phyloP scores from a whole-genome alignment of 345 rosid species.

The Brassica cretica region DNA sequence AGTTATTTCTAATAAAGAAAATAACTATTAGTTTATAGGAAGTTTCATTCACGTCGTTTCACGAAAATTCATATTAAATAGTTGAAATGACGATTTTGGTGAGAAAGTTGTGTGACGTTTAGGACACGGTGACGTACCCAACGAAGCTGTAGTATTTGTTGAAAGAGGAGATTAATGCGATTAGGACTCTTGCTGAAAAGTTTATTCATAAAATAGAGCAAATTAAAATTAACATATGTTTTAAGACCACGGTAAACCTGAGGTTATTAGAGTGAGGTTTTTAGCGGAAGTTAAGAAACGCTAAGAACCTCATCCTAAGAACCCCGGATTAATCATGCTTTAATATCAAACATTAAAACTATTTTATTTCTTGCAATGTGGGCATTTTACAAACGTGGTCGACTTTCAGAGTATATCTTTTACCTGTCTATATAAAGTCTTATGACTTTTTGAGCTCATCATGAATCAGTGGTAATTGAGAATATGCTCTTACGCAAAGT shows the following conservation, averaged over 20 bases:
- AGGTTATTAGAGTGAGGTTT: no score
- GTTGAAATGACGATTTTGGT: conserved; percentile 23
- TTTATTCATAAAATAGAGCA: background rate
- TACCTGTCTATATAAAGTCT: background rate
- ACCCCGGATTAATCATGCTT: no score
- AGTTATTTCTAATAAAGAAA: background rate
- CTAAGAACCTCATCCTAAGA: no score
- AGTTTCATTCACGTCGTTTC: background rate
- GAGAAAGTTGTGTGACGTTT: conserved; percentile 22
- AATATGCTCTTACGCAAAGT: background rate
- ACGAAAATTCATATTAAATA: background rate
- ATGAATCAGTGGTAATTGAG: background rate
- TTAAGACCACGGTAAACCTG: background rate
- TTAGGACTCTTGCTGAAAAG: conserved; percentile 5
- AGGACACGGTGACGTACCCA: conserved; percentile 6
- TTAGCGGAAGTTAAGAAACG: no score
- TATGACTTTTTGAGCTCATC: background rate
- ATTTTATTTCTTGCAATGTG: background rate
- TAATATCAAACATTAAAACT: background rate
- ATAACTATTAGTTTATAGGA: background rate
- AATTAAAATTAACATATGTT: background rate
- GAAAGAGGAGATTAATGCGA: conserved; percentile 7
- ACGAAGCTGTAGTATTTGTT: conserved; percentile 22
- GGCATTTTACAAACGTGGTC: background rate
- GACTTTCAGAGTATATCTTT: background rate